Percentiles rank a stretch among this genome's conserved stretches.
Conservation (phyloP, 306 rosid genomes). For the Benincasa hispida region DNA sequence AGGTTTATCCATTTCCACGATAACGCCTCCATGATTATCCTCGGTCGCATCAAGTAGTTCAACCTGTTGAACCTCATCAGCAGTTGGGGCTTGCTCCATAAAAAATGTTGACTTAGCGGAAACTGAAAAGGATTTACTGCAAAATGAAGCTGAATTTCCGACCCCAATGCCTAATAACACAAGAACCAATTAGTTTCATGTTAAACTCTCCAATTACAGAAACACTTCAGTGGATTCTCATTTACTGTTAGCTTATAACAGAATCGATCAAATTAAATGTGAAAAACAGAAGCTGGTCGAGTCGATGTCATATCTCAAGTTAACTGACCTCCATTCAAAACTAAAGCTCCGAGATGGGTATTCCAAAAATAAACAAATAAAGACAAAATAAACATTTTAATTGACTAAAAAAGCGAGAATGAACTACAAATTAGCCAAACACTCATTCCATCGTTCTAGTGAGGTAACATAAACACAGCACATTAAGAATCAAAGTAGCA, state of each 20-base stretch:
- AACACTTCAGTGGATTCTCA: neutral
- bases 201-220: neutral
- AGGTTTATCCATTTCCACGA: constrained; percentile 41
- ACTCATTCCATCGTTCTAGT: neutral
- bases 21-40: constrained; percentile 63
- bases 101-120: constrained; percentile 16
- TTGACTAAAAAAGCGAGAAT: neutral
- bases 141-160: constrained; percentile 3
- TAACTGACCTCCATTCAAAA: neutral
- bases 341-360: neutral
- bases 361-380: neutral
- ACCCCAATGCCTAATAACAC: constrained; percentile 10
- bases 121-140: constrained; percentile 13
- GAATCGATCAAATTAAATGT: neutral
- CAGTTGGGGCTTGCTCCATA: constrained; percentile 15
- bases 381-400: neutral
- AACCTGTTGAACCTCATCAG: constrained; percentile 24
- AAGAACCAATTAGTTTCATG: neutral
- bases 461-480: neutral
- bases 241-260: neutral
- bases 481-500: neutral
- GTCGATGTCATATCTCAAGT: neutral
- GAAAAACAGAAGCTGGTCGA: neutral
- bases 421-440: neutral
- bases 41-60: constrained; percentile 33